These are phyloP conservation scores for Candida loeiensis DNA, from an alignment of 805 yeast species.

Conservation along the genomic window DNA sequence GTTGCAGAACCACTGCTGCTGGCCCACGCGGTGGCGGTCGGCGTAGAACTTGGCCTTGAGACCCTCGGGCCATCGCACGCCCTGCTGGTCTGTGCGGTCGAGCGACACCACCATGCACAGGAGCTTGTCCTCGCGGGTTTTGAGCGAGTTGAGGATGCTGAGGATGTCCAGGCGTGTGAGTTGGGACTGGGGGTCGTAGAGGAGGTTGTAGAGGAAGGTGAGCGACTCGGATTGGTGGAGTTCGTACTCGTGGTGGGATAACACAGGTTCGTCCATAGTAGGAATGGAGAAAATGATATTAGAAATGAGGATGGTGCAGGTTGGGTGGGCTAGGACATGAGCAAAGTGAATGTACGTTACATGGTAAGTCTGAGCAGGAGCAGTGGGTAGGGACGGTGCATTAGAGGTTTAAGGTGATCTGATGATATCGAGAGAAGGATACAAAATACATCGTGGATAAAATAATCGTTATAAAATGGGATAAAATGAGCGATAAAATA, in stretches of 20 bases:
- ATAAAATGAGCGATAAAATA: too few species aligned
- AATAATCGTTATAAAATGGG: too few species aligned
- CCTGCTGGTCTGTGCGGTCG: conserved; percentile 29
- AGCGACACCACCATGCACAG: conserved; percentile 16
- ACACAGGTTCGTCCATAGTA: too few species aligned
- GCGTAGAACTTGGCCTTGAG: conserved; percentile 28
- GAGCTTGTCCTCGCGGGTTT: conserved; percentile 32
- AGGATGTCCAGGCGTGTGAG: conserved; percentile 36
- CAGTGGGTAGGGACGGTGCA: too few species aligned
- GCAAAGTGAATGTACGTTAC: too few species aligned
- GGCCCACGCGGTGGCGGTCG: conserved; percentile 35
- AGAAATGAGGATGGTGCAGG: not conserved
- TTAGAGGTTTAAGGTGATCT: too few species aligned
- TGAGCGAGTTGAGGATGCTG: conserved; percentile 32
- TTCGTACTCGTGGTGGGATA: conserved; percentile 31
- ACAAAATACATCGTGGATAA: too few species aligned
- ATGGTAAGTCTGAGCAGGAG: too few species aligned
- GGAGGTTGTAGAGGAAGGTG: conserved; percentile 36
- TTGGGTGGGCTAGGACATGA: too few species aligned
- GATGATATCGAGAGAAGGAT: too few species aligned
- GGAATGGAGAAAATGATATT: not conserved
- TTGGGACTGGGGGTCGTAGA: conserved; percentile 33
- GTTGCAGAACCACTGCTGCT: conserved; percentile 37
- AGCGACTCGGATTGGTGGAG: conserved; percentile 40
- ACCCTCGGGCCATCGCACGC: conserved; percentile 34